Conservation (phyloP, 2,329 filamentous ascomycete species). For the Lachnellula occidentalis region DNA sequence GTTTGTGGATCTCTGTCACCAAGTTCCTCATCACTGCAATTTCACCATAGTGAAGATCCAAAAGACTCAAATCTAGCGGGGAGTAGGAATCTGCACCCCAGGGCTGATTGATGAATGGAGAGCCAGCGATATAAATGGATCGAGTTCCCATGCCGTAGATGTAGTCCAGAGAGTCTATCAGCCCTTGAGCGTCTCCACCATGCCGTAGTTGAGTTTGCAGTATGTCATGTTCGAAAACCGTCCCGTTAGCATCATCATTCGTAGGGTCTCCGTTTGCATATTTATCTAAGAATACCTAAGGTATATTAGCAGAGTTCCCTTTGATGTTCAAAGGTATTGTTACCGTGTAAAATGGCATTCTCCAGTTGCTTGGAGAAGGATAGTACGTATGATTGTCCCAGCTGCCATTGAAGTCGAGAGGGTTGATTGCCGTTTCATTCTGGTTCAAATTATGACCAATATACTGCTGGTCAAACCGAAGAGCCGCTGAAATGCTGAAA, state of each 20-base stretch:
- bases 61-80: slow-evolving; percentile 55
- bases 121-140: slow-evolving; percentile 56
- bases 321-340: slow-evolving; percentile 46
- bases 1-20: slow-evolving; percentile 54
- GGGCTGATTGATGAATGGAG: slow-evolving; percentile 56
- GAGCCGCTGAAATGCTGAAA: too few relatives aligned
- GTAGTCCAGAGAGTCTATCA: slow-evolving; percentile 58
- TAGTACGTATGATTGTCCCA: slow-evolving; percentile 47
- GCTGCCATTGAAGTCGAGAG: slow-evolving; percentile 49
- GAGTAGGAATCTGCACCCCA: slow-evolving; percentile 58
- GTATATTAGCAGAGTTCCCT: too few relatives aligned
- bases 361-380: slow-evolving; percentile 55
- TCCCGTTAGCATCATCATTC: slow-evolving; percentile 58
- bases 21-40: slow-evolving; percentile 52
- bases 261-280: slow-evolving; percentile 60
- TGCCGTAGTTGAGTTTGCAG: slow-evolving; percentile 54
- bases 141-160: slow-evolving; percentile 61
- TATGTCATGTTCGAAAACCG: slow-evolving; percentile 54
- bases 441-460: slow-evolving; percentile 33
- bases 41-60: slow-evolving; percentile 57
- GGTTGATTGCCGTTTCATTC: slow-evolving; percentile 33
- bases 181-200: slow-evolving; percentile 53
- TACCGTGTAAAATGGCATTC: slow-evolving; percentile 56
- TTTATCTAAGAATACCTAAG: slow-evolving; percentile 26
- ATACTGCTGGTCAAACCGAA: too few relatives aligned